Evolutionary conservation across 2,329 filamentous ascomycete genomes (phyloP).

Genomic region (Cadophora luteo-olivacea): DNA sequence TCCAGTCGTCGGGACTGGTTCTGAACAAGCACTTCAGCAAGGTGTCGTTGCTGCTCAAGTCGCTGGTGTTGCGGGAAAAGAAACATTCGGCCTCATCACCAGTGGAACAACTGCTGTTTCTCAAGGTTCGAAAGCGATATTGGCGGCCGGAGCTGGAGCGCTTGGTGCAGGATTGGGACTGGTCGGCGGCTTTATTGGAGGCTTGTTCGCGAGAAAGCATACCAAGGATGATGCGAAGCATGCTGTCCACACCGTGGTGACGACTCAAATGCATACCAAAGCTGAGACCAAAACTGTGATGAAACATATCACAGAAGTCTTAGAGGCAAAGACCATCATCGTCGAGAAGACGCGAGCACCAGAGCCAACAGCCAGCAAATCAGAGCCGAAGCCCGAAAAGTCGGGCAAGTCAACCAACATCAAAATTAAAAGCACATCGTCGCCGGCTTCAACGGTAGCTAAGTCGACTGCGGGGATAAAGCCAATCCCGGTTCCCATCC

Average conservation of each 20-base stretch:
- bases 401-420: background rate
- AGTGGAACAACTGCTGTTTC: background rate
- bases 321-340: background rate
- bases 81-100: background rate
- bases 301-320: background rate
- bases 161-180: background rate
- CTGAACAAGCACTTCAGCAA: conserved; percentile 7
- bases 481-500: no score
- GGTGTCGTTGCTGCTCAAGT: conserved; percentile 8
- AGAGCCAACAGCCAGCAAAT: background rate
- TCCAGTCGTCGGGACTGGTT: background rate
- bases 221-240: background rate
- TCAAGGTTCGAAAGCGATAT: background rate
- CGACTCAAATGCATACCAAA: background rate
- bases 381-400: background rate
- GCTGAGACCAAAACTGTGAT: background rate
- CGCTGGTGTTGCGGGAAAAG: background rate
- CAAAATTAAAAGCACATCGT: background rate
- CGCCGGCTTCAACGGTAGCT: no score
- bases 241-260: background rate
- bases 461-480: no score
- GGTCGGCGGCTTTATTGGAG: background rate
- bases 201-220: conserved; percentile 5
- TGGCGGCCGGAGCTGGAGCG: conserved; percentile 1
- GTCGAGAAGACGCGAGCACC: background rate